Base-by-base conservation (phyloP, 1,284 basidiomycete genomes). In the Ceratobasidium sp. region DNA sequence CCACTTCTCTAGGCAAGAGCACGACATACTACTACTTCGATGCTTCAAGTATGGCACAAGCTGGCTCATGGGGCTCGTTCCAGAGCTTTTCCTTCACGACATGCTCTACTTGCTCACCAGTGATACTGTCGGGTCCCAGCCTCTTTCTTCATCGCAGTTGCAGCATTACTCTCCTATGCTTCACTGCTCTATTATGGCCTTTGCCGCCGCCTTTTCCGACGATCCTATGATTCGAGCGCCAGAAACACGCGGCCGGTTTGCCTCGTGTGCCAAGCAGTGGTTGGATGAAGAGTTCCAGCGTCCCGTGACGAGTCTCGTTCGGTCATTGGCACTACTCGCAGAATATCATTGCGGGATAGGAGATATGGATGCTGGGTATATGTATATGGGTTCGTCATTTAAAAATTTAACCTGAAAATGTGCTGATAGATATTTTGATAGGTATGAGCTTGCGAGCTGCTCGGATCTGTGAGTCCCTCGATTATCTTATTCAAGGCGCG, bases 51-150 rank as follows among this genome's bases (percentile, higher is more conserved):
- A 70, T 23, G 42, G 53, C 13, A 58, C 33, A 26, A 40, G 39
- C 39, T 70, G 68, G 68, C 23, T 70, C 53, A 55, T 70, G 55
- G 23, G 33, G n/a, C 13, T 70, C 1, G n/a, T 70, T 12, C 68
- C 68, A 20, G 28, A 58, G 6, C 44, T 70, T 15, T 70, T 70
- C 40, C 15, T 70, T 7, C 9, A 13, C 7, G 68, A 70, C 39
- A 70, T 70, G 68, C 68, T 70, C 18, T 39, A 53, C n/a, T 23
- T 53, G 6, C 68, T 70, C 20, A 12, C 67, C 28, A n/a, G n/a
- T n/a, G n/a, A n/a, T n/a, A n/a, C n/a, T n/a, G n/a, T n/a, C n/a
- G 10, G 58, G 3, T 15, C 46, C 0, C 39, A 49, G 7, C 18
- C 18, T 2, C 13, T 53, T n/a, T 13, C 33, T 28, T n/a, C n/a